Conservation (phyloP, 2,329 filamentous ascomycete genomes). For the Lecanicillium sp. region DNA sequence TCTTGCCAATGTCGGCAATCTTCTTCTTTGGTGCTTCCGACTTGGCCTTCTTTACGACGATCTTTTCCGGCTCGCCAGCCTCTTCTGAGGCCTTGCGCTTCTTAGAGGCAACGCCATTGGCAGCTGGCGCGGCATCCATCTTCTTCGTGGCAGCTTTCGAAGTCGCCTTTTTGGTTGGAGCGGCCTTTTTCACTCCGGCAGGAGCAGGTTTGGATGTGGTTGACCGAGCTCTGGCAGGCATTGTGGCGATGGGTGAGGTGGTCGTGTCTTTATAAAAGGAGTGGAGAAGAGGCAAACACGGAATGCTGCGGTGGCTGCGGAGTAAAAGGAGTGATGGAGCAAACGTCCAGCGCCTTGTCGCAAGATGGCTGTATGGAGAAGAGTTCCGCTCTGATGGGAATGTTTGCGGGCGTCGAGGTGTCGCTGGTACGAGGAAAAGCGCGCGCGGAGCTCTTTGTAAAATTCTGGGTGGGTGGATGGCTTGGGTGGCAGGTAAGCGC, state of each 20-base stretch:
- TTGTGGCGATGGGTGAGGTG: neutral
- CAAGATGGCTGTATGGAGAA: neutral
- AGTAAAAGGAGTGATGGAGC: no score
- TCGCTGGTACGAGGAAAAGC: no score
- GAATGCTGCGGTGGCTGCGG: no score
- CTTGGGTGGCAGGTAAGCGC: no score
- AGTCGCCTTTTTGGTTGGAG: conserved; percentile 11
- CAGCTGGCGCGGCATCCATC: conserved; percentile 3
- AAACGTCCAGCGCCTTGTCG: no score
- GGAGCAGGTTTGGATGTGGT: neutral
- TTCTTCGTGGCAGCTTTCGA: conserved; percentile 16
- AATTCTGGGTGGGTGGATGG: neutral
- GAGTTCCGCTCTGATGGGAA: conserved; percentile 6
- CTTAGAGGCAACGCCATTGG: conserved; percentile 14
- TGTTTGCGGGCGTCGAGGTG: neutral
- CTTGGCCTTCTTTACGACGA: conserved; percentile 19
- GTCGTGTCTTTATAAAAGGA: neutral
- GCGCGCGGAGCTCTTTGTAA: no score
- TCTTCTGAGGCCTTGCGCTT: conserved; percentile 18
- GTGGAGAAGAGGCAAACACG: no score
- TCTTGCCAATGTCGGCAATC: conserved; percentile 51
- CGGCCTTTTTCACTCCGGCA: conserved; percentile 11
- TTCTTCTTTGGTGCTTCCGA: conserved; percentile 22
- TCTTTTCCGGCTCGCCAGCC: conserved; percentile 9
- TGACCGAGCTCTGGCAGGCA: neutral